phyloP scores from a whole-genome alignment of 2,329 filamentous ascomycete species.

The Chaetomium sp. region DNA sequence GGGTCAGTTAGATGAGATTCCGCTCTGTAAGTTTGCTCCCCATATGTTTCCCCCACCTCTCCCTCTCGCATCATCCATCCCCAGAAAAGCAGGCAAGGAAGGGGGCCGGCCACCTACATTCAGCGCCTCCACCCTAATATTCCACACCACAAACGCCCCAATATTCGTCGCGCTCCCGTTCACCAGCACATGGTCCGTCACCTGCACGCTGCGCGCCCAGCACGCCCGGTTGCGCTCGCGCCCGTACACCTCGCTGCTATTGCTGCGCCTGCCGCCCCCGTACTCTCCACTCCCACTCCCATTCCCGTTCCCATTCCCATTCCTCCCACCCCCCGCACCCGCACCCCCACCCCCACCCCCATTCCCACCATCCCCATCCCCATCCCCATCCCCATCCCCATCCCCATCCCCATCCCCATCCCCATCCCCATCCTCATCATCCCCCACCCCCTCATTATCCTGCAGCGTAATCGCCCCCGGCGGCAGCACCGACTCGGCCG shows the following conservation, averaged over 20 bases:
- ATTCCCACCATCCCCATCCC: conserved; percentile 45
- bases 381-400: not conserved
- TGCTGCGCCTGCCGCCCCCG: conserved; percentile 19
- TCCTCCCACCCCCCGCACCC: conserved; percentile 4
- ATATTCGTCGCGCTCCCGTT: conserved; percentile 59
- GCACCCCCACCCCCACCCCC: conserved; percentile 46
- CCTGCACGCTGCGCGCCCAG: conserved; percentile 65
- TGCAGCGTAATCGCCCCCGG: conserved; percentile 61
- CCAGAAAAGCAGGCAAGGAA: too few relatives aligned
- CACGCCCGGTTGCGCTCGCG: conserved; percentile 58
- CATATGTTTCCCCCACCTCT: too few relatives aligned
- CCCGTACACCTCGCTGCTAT: conserved; percentile 33
- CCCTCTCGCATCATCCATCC: too few relatives aligned
- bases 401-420: not conserved
- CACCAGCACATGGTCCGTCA: conserved; percentile 59
- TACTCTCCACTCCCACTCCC: not conserved
- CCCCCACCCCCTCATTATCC: conserved; percentile 61
- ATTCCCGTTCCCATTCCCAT: not conserved
- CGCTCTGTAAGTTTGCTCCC: not conserved
- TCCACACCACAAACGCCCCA: conserved; percentile 96
- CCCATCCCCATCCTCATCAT: conserved; percentile 40
- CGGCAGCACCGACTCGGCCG: conserved; percentile 52
- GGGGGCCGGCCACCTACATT: not conserved
- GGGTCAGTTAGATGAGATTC: not conserved
- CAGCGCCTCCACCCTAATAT: conserved; percentile 82